Conservation (phyloP, 164 flowering plant species). For the Euptelea pleiosperma region DNA sequence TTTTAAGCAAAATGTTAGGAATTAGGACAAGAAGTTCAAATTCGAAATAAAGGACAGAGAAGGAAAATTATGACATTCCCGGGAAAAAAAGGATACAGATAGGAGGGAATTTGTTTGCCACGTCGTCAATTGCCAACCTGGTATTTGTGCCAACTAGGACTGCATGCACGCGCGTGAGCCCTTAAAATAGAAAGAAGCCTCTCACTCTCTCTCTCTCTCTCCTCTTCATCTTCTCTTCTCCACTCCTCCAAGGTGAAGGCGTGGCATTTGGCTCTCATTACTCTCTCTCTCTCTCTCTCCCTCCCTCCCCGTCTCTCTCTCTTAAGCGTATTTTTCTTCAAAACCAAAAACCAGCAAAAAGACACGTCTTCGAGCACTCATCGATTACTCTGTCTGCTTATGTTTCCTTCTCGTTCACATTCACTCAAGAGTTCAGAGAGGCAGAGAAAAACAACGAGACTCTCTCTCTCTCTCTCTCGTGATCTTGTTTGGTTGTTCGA, state of each 20-base stretch:
- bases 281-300: constrained; percentile 14
- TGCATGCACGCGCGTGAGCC: neutral
- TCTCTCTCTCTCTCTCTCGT: constrained; percentile 8
- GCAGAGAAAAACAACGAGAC: neutral
- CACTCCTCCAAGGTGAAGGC: constrained; percentile 15
- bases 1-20: no score
- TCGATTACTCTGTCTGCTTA: constrained; percentile 22
- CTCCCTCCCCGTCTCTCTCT: neutral
- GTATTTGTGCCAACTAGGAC: constrained; percentile 3
- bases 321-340: no score
- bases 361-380: constrained; percentile 24
- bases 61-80: no score
- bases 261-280: constrained; percentile 33
- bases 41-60: neutral
- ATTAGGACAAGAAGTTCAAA: no score
- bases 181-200: neutral
- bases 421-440: neutral
- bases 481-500: constrained; percentile 10
- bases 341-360: constrained; percentile 13
- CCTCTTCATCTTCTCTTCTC: neutral
- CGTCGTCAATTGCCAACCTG: constrained; percentile 11
- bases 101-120: no score
- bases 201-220: constrained; percentile 20
- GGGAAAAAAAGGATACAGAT: neutral
- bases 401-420: neutral